Conservation (phyloP, 495 filamentous ascomycete genomes). For the Talaromyces wortmannii region DNA sequence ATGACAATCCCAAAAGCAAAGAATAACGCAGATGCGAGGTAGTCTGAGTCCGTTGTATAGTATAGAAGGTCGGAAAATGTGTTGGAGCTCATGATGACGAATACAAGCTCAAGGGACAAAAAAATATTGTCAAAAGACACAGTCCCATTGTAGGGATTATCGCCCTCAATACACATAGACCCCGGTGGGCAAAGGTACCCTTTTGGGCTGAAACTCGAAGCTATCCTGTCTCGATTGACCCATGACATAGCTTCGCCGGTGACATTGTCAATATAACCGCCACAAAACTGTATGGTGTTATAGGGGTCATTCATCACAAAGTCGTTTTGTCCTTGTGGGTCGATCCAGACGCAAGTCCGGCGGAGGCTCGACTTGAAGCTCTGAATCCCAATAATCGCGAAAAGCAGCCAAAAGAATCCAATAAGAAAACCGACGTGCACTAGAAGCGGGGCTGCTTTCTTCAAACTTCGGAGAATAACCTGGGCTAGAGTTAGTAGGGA, state of each 20-base stretch:
- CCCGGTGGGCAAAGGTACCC: conserved; percentile 85
- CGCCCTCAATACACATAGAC: conserved; percentile 72
- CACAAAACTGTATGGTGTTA: conserved; percentile 70
- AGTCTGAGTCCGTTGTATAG: conserved; percentile 85
- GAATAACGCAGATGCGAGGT: conserved; percentile 75
- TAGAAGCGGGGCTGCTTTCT: conserved; percentile 90
- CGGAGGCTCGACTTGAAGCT: conserved; percentile 94
- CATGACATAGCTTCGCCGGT: conserved; percentile 59
- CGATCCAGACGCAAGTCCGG: conserved; percentile 82
- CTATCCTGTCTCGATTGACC: conserved; percentile 43
- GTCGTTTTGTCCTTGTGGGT: conserved; percentile 34
- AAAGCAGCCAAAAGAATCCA: conserved; percentile 97
- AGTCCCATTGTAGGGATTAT: conserved; percentile 78
- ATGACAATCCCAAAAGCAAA: conserved; percentile 85
- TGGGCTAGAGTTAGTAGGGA: conserved; percentile 24
- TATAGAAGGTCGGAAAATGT: conserved; percentile 95
- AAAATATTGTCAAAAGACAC: conserved; percentile 93
- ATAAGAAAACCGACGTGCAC: conserved; percentile 94
- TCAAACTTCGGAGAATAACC: conserved; percentile 90
- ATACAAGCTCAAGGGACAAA: conserved; percentile 89
- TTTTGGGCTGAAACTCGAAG: conserved; percentile 52
- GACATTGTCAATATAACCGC: conserved; percentile 61
- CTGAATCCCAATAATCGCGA: conserved; percentile 94
- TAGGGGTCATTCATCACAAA: conserved; percentile 40
- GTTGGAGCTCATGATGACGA: conserved; percentile 97